Evolutionary conservation across 2,329 filamentous ascomycete genomes (phyloP).

Genomic region (Teratosphaeria destructans): DNA sequence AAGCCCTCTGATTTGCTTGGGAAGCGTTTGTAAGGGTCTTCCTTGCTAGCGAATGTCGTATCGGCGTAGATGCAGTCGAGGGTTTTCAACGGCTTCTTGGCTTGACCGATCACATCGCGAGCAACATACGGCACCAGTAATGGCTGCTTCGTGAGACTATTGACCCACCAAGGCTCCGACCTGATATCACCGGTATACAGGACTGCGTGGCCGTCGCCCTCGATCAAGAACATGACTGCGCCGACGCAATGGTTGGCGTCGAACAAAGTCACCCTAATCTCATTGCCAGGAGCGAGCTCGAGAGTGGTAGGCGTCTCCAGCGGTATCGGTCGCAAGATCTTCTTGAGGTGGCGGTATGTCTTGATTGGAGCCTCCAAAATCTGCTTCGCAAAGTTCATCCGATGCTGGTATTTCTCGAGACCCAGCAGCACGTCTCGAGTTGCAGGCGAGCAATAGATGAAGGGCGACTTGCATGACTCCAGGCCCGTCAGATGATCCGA

Average conservation of each 20-base stretch:
- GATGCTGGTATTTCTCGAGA: conserved; percentile 67
- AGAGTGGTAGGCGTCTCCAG: conserved; percentile 68
- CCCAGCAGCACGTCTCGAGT: conserved; percentile 70
- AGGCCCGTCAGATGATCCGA: conserved; percentile 80
- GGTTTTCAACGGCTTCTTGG: conserved; percentile 42
- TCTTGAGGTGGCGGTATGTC: conserved; percentile 66
- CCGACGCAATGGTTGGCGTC: conserved; percentile 90
- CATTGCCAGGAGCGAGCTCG: conserved; percentile 57
- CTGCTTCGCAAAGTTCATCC: conserved; percentile 70
- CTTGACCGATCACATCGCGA: not conserved
- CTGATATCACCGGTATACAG: conserved; percentile 86
- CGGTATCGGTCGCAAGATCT: conserved; percentile 67
- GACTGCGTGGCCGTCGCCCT: conserved; percentile 59
- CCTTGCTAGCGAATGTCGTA: conserved; percentile 59
- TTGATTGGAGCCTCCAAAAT: conserved; percentile 64
- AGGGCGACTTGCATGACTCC: conserved; percentile 64
- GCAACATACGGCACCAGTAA: conserved; percentile 57
- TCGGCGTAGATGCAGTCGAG: conserved; percentile 83
- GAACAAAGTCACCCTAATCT: conserved; percentile 72
- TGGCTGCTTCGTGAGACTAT: conserved; percentile 60
- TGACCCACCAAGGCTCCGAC: conserved; percentile 79
- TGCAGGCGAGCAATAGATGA: conserved; percentile 81
- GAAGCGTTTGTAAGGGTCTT: conserved; percentile 41
- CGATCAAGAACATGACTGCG: conserved; percentile 85
- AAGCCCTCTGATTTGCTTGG: conserved; percentile 64